Evolutionary conservation across 164 flowering plant genomes (phyloP), one percentile per base, ranked within the genome.

Genomic region (Vitis cinerea): DNA sequence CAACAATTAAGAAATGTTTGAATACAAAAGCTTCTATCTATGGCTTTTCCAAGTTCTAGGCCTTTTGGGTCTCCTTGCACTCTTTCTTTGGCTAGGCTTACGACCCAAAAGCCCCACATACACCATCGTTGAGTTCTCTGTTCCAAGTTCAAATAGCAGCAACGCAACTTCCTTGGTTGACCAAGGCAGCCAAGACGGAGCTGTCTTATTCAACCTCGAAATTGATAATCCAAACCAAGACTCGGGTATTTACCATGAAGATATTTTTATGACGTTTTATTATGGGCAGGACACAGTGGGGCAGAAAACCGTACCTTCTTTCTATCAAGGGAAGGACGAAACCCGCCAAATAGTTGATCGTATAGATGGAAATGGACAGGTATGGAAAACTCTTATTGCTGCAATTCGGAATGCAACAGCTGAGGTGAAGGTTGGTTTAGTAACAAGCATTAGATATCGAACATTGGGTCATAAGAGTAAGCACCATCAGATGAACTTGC

Each of bases 171-270:
- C 44, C 44, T 37, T 37, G 44, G 44, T 37, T 37, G 7, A 37
- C 44, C 44, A 37, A 59, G 54, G 9, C 19, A n/a, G 11, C 4
- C 59, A 47, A n/a, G 61, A 60, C 6, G 53, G 70, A 65, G 47
- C 63, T 63, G 47, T 81, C 47, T 37, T 63, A 1, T 75, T 78
- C 31, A 49, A 4, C 3, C 68, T 85, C 2, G 75, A 73, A 17
- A 66, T 83, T 10, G 9, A 52, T 10, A 85, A 85, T 68, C 83
- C 82, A 2, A 83, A 80, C 71, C 58, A 64, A 10, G 69, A 72
- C 37, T 71, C 73, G 4, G 60, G 61, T 16, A 59, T 85, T 9
- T 76, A 67, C 69, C 83, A 73, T 29, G 75, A 77, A 17, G 64
- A 73, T 55, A 74, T 72, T 16, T 15, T 67, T 6, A 15, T 82